phyloP scores from a whole-genome alignment of 805 yeast species.

The Teunomyces lycoperdinae region DNA sequence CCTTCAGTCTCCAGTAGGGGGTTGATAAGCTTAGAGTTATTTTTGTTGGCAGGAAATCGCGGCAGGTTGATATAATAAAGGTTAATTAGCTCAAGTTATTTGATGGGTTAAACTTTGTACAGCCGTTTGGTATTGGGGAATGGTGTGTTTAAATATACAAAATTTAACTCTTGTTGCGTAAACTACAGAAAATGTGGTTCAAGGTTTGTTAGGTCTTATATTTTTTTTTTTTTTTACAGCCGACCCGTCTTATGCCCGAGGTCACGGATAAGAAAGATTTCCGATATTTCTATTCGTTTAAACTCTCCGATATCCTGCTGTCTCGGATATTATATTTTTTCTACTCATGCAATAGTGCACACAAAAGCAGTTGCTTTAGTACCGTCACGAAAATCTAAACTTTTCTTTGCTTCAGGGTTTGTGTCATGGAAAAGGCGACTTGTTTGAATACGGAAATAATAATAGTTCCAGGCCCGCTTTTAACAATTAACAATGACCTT shows the following conservation, averaged over 20 bases:
- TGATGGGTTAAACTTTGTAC: background rate
- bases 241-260: conserved; percentile 3
- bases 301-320: background rate
- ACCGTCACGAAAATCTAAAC: background rate
- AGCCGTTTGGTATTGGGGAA: conserved; percentile 1
- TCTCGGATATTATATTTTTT: background rate
- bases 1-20: background rate
- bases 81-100: background rate
- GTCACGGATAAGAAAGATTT: conserved; percentile 2
- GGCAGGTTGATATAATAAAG: background rate
- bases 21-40: background rate
- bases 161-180: background rate
- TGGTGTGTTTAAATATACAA: background rate
- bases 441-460: too few species aligned
- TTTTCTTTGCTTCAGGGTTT: background rate
- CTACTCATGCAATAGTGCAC: background rate
- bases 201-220: background rate
- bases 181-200: conserved; percentile 1
- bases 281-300: background rate
- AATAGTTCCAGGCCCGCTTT: too few species aligned
- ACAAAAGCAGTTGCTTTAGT: background rate
- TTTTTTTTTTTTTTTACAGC: background rate
- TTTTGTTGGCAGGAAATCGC: too few species aligned
- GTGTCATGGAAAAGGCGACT: background rate
- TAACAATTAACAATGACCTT: too few species aligned